These are phyloP conservation scores for Sungouiozyma ichnusensis DNA, from an alignment of 805 yeast genomes.

Conservation along the genomic window DNA sequence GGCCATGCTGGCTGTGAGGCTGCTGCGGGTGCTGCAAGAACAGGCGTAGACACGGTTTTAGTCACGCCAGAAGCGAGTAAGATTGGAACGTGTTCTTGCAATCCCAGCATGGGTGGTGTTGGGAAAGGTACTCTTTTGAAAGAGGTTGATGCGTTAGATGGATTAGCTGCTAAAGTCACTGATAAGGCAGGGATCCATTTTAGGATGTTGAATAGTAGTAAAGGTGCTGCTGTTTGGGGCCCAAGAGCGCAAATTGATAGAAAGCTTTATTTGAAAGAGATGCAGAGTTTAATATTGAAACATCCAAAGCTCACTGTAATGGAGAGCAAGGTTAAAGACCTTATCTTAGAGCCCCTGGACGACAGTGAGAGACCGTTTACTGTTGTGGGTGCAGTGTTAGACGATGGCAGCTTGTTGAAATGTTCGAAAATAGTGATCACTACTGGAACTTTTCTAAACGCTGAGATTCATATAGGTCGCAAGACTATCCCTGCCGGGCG, in stretches of 20 bases:
- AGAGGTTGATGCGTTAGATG: constrained; percentile 95
- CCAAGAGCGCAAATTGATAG: constrained; percentile 96
- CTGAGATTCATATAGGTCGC: constrained; percentile 88
- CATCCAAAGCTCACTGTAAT: constrained; percentile 44
- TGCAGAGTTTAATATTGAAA: constrained; percentile 53
- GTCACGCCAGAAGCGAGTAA: constrained; percentile 67
- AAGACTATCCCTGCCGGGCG: constrained; percentile 80
- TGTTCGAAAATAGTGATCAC: constrained; percentile 73
- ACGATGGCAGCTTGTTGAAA: constrained; percentile 60
- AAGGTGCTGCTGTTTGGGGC: constrained; percentile 96
- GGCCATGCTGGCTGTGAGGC: constrained; percentile 99
- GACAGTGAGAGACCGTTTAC: constrained; percentile 12
- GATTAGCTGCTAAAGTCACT: constrained; percentile 76
- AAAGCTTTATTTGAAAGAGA: constrained; percentile 59
- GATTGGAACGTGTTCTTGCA: constrained; percentile 92
- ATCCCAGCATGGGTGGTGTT: constrained; percentile 97
- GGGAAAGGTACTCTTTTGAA: constrained; percentile 90
- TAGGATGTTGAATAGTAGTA: constrained; percentile 71
- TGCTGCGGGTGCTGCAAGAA: constrained; percentile 81
- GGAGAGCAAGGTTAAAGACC: constrained; percentile 76
- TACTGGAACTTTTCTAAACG: constrained; percentile 92
- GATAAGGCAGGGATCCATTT: constrained; percentile 91
- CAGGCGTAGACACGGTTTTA: constrained; percentile 48
- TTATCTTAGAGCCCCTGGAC: constrained; percentile 40
- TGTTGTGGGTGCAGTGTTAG: constrained; percentile 64